phyloP scores from a whole-genome alignment of 2,329 filamentous ascomycete species.

The Ophiostoma montium region DNA sequence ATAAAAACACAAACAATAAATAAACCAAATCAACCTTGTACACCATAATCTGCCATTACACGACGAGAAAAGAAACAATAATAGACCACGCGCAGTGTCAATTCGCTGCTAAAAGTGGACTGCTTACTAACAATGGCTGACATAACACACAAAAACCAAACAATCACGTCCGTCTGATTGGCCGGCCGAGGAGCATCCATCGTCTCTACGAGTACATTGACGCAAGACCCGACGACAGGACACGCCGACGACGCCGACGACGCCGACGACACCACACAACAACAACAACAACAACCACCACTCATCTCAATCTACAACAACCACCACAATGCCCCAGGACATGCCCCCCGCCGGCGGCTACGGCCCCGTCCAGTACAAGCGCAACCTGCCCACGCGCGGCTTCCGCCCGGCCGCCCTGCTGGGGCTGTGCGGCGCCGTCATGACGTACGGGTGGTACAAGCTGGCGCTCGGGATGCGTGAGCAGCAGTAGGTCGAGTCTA shows the following conservation, averaged over 20 bases:
- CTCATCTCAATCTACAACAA: not conserved
- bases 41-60: too few relatives aligned
- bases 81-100: too few relatives aligned
- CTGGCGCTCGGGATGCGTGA: conserved; percentile 72
- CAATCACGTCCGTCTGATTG: not conserved
- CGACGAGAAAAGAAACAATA: too few relatives aligned
- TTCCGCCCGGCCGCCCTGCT: conserved; percentile 76
- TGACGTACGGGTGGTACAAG: conserved; percentile 86
- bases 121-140: not conserved
- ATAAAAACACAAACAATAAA: too few relatives aligned
- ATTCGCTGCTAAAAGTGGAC: not conserved
- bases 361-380: conserved; percentile 89
- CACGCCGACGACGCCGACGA: not conserved
- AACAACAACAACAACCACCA: not conserved
- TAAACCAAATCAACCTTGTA: too few relatives aligned
- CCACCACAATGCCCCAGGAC: conserved; percentile 76
- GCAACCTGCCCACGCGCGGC: conserved; percentile 82
- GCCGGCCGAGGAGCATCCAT: not conserved
- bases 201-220: not conserved
- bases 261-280: not conserved
- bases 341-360: conserved; percentile 94
- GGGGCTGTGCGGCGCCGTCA: conserved; percentile 59
- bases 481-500: too few relatives aligned
- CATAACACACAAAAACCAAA: not conserved
- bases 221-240: too few relatives aligned